Evolutionary conservation across 257 asterid species (phyloP), one percentile per base, ranked within the genome.

Genomic region (Mentha longifolia): DNA sequence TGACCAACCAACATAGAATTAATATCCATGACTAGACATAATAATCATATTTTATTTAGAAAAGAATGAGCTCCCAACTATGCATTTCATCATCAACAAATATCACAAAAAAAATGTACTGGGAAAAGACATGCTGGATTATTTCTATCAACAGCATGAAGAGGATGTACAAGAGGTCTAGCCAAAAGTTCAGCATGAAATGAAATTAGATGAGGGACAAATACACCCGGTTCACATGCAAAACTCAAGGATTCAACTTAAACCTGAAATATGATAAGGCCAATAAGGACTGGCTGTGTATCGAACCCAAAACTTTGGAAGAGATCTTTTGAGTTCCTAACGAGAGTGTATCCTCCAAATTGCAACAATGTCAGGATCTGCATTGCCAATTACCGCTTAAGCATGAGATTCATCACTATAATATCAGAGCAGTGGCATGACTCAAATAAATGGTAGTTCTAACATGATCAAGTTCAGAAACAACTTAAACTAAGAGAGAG

Each of bases 241-340:
- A 65, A 45, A 60, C 65, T 71, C 30, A 46, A 30, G 43, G 42
- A 33, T 39, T n/a, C 67, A 46, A 62, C 45, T 78, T 64, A 52
- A 43, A 88, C 99, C 99, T 92, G 99, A 82, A 95, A 95, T 79
- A 95, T 81, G 77, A 95, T 88, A 54, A 95, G 97, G 65, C 99
- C 99, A 74, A 95, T 92, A 58, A 95, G 92, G 77, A 95, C 95
- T 22, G 99, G 99, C 82, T 92, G 98, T 6, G 98, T 89, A 75
- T 92, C 97, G 82, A 95, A 95, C 58, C 99, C 99, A 74, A 95
- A 95, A 89, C 99, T 95, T 83, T 76, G 92, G 81, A 92, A 95
- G 78, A 95, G 80, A 69, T 92, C 96, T 72, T 87, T 88, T 12
- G 99, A 95, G 85, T 95, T 95, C 84, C 98, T 89, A 43, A 92